Evolutionary conservation across 306 rosid species (phyloP), one percentile per base, ranked within the genome.

Genomic region (Luffa acutangula): DNA sequence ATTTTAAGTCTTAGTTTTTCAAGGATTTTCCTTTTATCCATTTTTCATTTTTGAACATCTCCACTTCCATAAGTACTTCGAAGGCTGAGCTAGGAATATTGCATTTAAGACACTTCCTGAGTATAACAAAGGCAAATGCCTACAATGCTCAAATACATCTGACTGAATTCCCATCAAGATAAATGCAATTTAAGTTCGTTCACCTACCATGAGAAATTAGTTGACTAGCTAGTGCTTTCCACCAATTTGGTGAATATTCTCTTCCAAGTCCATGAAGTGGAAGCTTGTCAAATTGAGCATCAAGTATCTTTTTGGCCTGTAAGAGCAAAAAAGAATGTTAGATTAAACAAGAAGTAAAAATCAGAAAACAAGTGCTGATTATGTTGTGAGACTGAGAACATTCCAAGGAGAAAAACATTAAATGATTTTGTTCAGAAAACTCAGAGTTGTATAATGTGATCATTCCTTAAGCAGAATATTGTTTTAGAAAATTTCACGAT

Each of bases 201-300:
- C 45, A 42, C 51, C 75, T 90, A 93, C 98, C 98, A 70, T 85
- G 83, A 73, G 86, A 86, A 79, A 91, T 81, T 82, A 91, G 82
- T 79, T 89, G 93, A 80, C 81, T 84, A 69, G 89, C 97, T 7
- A 93, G 96, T 72, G 92, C 96, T 87, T 90, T 93, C 98, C 98
- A 93, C 97, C 98, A 93, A 85, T 88, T 91, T 69, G 96, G 83
- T 41, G 91, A 86, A 85, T 89, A 85, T 54, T 84, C 82, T 82
- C 88, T 93, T 79, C 98, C 98, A 75, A 91, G 89, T 54, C 98
- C 98, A 86, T 93, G 97, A 81, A 93, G 91, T 45, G 98, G 97
- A 87, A 93, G 98, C 84, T 82, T 88, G 85, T 93, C 97, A 81
- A 80, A 91, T 76, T 84, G 89, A 79, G 88, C 81, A 80, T 91